Conservation (phyloP, 768 basidiomycete species). For the Lyophyllum semitale region DNA sequence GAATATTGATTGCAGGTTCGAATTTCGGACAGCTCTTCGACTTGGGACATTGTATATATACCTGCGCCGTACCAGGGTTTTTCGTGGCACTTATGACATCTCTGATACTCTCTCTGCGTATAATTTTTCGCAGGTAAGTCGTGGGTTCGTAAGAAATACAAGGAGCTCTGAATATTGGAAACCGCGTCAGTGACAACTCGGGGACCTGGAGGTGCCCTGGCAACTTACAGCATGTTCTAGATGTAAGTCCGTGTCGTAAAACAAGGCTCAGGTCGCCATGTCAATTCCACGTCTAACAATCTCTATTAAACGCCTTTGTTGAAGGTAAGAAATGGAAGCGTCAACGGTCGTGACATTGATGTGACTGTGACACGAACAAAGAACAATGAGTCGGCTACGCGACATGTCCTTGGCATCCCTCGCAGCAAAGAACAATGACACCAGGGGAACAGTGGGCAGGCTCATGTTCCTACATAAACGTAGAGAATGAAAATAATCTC, state of each 20-base stretch:
- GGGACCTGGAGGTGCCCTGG: too few relatives aligned
- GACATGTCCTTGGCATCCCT: too few relatives aligned
- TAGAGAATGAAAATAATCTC: not conserved
- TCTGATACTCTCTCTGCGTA: not conserved
- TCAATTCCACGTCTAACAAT: not conserved
- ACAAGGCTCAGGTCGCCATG: not conserved
- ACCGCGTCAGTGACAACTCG: too few relatives aligned
- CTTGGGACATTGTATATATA: conserved; percentile 17
- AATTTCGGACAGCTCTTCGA: conserved; percentile 5
- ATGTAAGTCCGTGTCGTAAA: not conserved
- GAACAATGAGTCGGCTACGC: conserved; percentile 8
- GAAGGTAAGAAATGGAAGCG: not conserved
- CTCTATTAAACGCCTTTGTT: not conserved
- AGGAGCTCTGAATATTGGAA: not conserved
- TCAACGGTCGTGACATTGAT: not conserved
- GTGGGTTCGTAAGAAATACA: not conserved
- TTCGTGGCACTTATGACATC: conserved; percentile 9
- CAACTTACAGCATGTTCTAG: too few relatives aligned
- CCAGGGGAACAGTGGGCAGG: not conserved
- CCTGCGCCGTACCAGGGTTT: not conserved
- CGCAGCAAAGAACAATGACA: not conserved
- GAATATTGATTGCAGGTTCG: not conserved
- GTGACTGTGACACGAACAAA: conserved; percentile 1
- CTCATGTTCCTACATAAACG: conserved; percentile 6
- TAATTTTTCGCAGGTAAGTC: not conserved